Conservation (phyloP, 2,329 filamentous ascomycete species). For the Nemania sp. region DNA sequence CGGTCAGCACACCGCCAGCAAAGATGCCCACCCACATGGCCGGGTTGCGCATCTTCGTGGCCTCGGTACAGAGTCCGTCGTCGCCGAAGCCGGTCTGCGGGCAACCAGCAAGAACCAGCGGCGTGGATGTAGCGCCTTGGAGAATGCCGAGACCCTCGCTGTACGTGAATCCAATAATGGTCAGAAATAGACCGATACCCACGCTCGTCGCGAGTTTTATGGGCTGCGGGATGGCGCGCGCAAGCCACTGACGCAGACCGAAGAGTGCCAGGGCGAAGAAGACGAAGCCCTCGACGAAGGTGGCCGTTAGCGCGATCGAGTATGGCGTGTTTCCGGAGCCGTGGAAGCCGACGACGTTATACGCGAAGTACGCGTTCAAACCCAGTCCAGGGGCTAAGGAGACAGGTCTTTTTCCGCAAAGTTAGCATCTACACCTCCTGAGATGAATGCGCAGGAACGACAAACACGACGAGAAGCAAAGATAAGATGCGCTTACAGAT, state of each 20-base stretch:
- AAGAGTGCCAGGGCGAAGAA: conserved; percentile 80
- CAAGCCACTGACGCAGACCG: conserved; percentile 86
- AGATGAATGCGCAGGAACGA: background rate
- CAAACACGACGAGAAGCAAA: background rate
- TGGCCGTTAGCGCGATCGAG: conserved; percentile 76
- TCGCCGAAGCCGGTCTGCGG: conserved; percentile 44
- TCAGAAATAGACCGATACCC: conserved; percentile 82
- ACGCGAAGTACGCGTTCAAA: conserved; percentile 85
- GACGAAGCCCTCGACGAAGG: conserved; percentile 86
- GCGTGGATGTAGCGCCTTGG: conserved; percentile 68
- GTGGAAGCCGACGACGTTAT: conserved; percentile 71
- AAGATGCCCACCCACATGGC: conserved; percentile 90
- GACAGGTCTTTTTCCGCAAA: conserved; percentile 54
- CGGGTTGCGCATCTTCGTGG: conserved; percentile 78
- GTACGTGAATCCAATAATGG: conserved; percentile 76
- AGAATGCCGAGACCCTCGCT: conserved; percentile 80
- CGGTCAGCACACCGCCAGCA: conserved; percentile 77
- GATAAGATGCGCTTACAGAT: conserved; percentile 55
- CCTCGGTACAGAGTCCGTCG: conserved; percentile 62
- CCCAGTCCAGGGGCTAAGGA: conserved; percentile 77
- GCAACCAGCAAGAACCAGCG: conserved; percentile 76
- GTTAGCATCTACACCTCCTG: conserved; percentile 10
- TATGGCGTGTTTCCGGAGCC: conserved; percentile 76
- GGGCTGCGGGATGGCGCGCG: conserved; percentile 76
- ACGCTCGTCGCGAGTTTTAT: conserved; percentile 88